Base-by-base conservation (phyloP, 495 filamentous ascomycete species). In the Pseudoneurospora amorphoporcata region DNA sequence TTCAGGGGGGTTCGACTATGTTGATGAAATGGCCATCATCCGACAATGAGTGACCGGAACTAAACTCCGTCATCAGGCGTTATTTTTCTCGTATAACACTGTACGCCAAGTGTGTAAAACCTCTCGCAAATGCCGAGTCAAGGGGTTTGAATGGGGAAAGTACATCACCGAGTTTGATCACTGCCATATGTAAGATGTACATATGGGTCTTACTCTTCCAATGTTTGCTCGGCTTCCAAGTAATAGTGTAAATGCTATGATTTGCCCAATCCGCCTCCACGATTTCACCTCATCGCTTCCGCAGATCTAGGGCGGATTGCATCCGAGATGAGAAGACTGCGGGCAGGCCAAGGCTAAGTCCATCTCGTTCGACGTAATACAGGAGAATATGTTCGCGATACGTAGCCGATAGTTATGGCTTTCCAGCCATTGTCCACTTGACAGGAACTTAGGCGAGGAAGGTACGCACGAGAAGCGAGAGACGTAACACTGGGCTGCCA, bases 251-350 rank as follows among this genome's bases (percentile, higher is more conserved):
- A 32, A 32, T 37, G 29, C 53, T 35, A 37, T 35, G 29, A 35
- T 35, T 65, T 17, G 53, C 14, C 53, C 53, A 37, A 35, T 6
- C 53, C 14, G 53, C 14, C 53, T 9, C 14, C 16, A 65, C 43
- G 29, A 65, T 65, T 35, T 35, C 29, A 65, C 53, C 10, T 35
- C 53, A 65, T 35, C 14, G 29, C 29, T 65, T 35, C 12, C 53
- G 53, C 35, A 9, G 23, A 23, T 40, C 32, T 61, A 68, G 71
- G 65, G 38, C 19, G 4, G 65, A 38, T 32, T 40, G 61, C 71
- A 69, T 47, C 71, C 39, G 71, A 43, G 61, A 72, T 69, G 71
- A 69, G 29, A 32, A 65, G 14, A 38, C 40, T 69, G 61, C 71
- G 9, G 71, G 71, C 41, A 16, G 70, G 19, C 14, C 53, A 65